phyloP scores from a whole-genome alignment of 2,329 filamentous ascomycete genomes.

The Claviceps sorghi region DNA sequence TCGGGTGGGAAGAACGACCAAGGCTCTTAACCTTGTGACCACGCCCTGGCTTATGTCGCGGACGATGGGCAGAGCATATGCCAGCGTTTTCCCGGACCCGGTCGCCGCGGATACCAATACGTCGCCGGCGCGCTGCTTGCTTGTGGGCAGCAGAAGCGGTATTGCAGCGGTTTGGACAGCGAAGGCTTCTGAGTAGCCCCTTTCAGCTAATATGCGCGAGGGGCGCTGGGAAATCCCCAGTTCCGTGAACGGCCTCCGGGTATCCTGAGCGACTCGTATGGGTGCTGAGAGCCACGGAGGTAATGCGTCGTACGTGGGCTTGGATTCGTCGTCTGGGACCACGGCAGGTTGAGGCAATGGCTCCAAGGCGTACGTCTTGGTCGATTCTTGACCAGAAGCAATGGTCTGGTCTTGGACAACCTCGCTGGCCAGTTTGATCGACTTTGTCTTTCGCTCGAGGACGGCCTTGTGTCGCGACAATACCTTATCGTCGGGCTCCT shows the following conservation, averaged over 20 bases:
- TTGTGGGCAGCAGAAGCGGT: slow-evolving; percentile 58
- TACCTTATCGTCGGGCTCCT: slow-evolving; percentile 14
- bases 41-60: slow-evolving; percentile 53
- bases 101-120: slow-evolving; percentile 85
- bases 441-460: slow-evolving; percentile 41
- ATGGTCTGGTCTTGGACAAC: slow-evolving; percentile 19
- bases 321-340: slow-evolving; percentile 38
- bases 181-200: slow-evolving; percentile 30
- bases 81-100: slow-evolving; percentile 87
- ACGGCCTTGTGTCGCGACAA: slow-evolving; percentile 33
- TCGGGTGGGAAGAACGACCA: slow-evolving; percentile 81
- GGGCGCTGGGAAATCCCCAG: slow-evolving; percentile 49
- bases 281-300: slow-evolving; percentile 71
- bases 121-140: slow-evolving; percentile 52
- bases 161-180: slow-evolving; percentile 41
- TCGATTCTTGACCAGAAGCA: slow-evolving; percentile 17
- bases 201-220: slow-evolving; percentile 47
- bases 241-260: slow-evolving; percentile 43
- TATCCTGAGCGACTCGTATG: slow-evolving; percentile 48
- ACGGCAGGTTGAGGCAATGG: slow-evolving; percentile 68
- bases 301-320: slow-evolving; percentile 60
- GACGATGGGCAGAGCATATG: slow-evolving; percentile 78
- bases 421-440: slow-evolving; percentile 33
- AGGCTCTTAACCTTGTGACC: slow-evolving; percentile 54
- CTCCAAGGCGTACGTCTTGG: slow-evolving; percentile 54